phyloP scores from a whole-genome alignment of 2,329 filamentous ascomycete genomes.

The Arthrobotrys iridis region DNA sequence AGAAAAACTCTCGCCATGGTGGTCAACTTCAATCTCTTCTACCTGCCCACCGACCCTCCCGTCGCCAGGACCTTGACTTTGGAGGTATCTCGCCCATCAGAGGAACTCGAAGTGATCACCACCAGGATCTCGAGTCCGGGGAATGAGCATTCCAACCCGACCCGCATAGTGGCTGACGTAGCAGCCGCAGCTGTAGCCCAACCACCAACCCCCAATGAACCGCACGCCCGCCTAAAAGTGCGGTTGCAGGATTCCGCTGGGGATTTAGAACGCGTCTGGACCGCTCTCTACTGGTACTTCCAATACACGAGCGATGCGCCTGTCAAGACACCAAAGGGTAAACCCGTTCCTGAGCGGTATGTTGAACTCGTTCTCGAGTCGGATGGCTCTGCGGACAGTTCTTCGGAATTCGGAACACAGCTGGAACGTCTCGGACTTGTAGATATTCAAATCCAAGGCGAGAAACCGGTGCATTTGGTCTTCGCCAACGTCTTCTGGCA shows the following conservation, averaged over 20 bases:
- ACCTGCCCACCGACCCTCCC: conserved; percentile 34
- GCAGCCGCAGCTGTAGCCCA: neutral
- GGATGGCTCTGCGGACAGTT: neutral
- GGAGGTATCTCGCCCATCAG: neutral
- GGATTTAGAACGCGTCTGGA: conserved; percentile 22
- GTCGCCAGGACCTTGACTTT: neutral
- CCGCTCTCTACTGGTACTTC: conserved; percentile 39
- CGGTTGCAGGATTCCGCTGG: neutral
- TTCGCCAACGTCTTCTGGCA: conserved; percentile 79
- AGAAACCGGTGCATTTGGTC: neutral
- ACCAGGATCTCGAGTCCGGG: neutral
- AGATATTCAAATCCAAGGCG: conserved; percentile 13
- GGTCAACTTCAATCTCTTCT: conserved; percentile 12
- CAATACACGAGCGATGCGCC: conserved; percentile 8
- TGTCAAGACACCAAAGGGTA: conserved; percentile 2
- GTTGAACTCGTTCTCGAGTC: conserved; percentile 38
- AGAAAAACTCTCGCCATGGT: neutral
- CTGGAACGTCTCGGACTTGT: conserved; percentile 40
- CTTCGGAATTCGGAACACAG: neutral
- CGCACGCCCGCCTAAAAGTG: neutral
- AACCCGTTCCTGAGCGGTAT: conserved; percentile 33
- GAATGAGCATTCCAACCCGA: neutral
- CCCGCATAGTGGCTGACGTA: neutral
- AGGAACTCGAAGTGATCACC: neutral
- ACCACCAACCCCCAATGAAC: neutral